These are phyloP conservation scores for Nemania sp. DNA, from an alignment of 2,329 filamentous ascomycete genomes.

Conservation along the genomic window DNA sequence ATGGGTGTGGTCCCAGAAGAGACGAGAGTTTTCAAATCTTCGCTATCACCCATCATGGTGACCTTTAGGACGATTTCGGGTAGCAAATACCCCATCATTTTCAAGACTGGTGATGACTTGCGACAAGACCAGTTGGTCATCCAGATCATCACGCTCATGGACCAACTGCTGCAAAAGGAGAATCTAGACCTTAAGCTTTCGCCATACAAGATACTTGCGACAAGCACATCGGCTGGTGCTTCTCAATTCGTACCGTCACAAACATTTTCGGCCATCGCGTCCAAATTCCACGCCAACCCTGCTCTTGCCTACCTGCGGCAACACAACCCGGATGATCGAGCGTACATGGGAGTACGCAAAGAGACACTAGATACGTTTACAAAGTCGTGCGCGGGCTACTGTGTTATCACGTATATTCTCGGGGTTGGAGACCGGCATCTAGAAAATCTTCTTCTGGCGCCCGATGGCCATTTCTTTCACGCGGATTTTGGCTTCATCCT, in stretches of 20 bases:
- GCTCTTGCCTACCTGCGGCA: constrained; percentile 86
- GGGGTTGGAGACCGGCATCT: constrained; percentile 96
- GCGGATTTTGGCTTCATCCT: constrained; percentile 99
- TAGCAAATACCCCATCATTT: constrained; percentile 88
- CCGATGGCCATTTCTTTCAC: constrained; percentile 96
- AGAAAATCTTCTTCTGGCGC: constrained; percentile 91
- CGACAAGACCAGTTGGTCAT: constrained; percentile 98
- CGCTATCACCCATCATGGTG: constrained; percentile 88
- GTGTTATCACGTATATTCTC: constrained; percentile 97
- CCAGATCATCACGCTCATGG: constrained; percentile 97
- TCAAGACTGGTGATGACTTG: constrained; percentile 96
- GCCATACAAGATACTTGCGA: constrained; percentile 96
- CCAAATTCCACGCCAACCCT: constrained; percentile 80
- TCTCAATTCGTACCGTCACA: constrained; percentile 94
- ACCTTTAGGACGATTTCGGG: constrained; percentile 86
- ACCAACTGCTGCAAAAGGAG: constrained; percentile 92
- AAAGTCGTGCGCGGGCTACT: constrained; percentile 96
- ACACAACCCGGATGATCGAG: constrained; percentile 87
- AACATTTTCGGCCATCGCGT: constrained; percentile 83
- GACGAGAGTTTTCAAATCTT: constrained; percentile 94
- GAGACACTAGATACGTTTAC: constrained; percentile 96
- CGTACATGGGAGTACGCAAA: constrained; percentile 86
- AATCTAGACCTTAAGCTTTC: constrained; percentile 95
- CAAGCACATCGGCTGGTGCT: constrained; percentile 87
- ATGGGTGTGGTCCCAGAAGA: constrained; percentile 86